Evolutionary conservation across 805 yeast species (phyloP).

Genomic region (Saturnispora zaruensis): DNA sequence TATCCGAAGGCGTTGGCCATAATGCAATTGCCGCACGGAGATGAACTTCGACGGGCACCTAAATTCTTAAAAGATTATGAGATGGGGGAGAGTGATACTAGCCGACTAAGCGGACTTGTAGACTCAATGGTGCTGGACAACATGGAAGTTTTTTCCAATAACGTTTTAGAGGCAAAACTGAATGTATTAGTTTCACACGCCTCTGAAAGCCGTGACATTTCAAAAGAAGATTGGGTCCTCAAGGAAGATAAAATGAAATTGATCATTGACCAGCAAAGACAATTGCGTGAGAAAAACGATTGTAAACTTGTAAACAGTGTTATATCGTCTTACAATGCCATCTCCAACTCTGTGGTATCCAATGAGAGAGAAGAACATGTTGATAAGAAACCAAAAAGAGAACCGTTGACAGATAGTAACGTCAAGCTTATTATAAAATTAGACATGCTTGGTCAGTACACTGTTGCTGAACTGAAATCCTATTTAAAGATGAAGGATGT

Average conservation of each 20-base stretch:
- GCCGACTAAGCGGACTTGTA: conserved; percentile 18
- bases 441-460: conserved; percentile 24
- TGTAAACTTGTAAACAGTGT: conserved; percentile 14
- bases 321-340: conserved; percentile 18
- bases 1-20: conserved; percentile 69
- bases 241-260: conserved; percentile 19
- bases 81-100: conserved; percentile 13
- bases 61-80: conserved; percentile 17
- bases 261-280: conserved; percentile 12
- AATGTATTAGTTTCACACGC: conserved; percentile 55
- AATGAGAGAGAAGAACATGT: background rate
- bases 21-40: conserved; percentile 61
- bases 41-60: conserved; percentile 67
- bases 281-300: conserved; percentile 7
- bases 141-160: conserved; percentile 35
- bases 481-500: conserved; percentile 31
- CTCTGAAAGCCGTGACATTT: conserved; percentile 36
- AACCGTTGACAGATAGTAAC: background rate
- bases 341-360: conserved; percentile 14
- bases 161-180: conserved; percentile 59
- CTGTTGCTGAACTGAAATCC: conserved; percentile 35
- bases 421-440: background rate
- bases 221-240: conserved; percentile 8
- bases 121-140: conserved; percentile 17
- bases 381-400: background rate